Evolutionary conservation across 192 early-diverging fungal species (phyloP).

Genomic region (Backusella psychrophila): DNA sequence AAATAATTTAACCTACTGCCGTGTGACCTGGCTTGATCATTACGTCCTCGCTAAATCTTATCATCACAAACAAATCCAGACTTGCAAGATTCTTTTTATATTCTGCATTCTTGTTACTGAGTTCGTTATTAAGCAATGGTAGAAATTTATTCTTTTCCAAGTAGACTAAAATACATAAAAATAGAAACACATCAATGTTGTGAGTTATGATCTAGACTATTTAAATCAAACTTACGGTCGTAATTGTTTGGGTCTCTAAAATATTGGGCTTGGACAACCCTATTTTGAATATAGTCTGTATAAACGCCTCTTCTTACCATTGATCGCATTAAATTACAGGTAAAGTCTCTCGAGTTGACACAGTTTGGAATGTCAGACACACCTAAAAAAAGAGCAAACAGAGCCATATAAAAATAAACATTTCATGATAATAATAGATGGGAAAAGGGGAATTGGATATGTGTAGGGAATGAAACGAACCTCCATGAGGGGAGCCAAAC

Average conservation of each 20-base stretch:
- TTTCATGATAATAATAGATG: neutral
- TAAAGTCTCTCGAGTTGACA: constrained; percentile 39
- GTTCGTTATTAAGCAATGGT: constrained; percentile 87
- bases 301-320: constrained; percentile 83
- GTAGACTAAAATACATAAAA: constrained; percentile 62
- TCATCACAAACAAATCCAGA: constrained; percentile 80
- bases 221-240: constrained; percentile 1
- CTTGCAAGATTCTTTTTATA: constrained; percentile 58
- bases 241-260: constrained; percentile 61
- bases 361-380: constrained; percentile 84
- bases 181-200: neutral
- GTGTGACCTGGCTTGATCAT: constrained; percentile 69
- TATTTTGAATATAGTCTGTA: constrained; percentile 75
- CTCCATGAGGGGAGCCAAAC: constrained; percentile 82
- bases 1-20: constrained; percentile 39
- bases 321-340: constrained; percentile 74
- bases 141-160: constrained; percentile 78
- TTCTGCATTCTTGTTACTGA: constrained; percentile 41
- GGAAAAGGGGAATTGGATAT: neutral
- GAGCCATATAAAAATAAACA: neutral
- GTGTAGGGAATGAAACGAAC: constrained; percentile 21
- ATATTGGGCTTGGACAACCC: constrained; percentile 94
- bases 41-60: constrained; percentile 74
- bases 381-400: constrained; percentile 31
- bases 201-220: neutral